Base-by-base conservation (phyloP, 2,329 filamentous ascomycete species). In the Penicillium paneum region DNA sequence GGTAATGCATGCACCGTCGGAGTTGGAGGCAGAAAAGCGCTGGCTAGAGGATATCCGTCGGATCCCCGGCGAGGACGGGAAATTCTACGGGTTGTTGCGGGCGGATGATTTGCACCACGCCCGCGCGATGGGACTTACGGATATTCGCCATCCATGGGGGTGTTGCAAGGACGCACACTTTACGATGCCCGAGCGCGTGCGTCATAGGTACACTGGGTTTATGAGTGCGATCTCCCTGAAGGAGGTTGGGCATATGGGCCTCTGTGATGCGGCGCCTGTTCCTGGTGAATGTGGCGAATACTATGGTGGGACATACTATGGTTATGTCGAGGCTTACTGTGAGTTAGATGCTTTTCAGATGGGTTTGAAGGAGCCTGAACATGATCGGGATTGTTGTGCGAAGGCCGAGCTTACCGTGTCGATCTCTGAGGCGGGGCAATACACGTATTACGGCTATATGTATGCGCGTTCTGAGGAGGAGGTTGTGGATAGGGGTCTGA, bases 391-490 rank as follows among this genome's bases (percentile, higher is more conserved):
- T 24, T 50, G 52, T 39, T 50, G 38, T 43, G 32, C 5, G 11
- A 29, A 35, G 36, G 13, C 35, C 29, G 43, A 52, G 50, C 26
- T n/a, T 28, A 19, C 13, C 15, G n/a, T 45, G 49, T 28, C 38
- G 31, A 29, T 50, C 26, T 19, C 45, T 12, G 32, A 49, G 7
- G 17, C 32, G 48, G 34, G 24, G 31, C 35, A 34, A 13, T n/a
- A 43, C 26, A 32, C 21, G 31, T 54, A 44, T 43, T 50, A 44
- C 24, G 52, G 52, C 8, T 54, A 50, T 24, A 54, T 54, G 52
- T 54, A 39, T 26, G 52, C 26, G 1, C 2, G 13, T 7, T 43
- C 39, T 1, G 39, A 54, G 34, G 45, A 44, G 3, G 39, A 49
- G 17, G 39, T 50, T 26, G 7, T 50, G 11, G 11, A 50, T n/a